phyloP scores from a whole-genome alignment of 2,329 filamentous ascomycete genomes.

The Talaromyces funiculosus region DNA sequence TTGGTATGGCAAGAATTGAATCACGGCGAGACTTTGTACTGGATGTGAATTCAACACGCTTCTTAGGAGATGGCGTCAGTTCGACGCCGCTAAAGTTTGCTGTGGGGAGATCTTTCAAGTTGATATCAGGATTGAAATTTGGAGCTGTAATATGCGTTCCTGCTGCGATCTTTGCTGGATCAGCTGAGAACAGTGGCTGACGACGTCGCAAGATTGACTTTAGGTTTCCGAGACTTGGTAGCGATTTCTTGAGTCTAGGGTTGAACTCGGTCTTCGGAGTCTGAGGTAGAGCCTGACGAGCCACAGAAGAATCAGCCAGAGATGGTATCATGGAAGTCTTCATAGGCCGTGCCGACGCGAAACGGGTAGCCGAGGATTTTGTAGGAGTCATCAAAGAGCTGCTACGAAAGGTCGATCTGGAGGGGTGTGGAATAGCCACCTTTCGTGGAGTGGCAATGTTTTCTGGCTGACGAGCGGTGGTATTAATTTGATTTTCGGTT shows the following conservation, averaged over 20 bases:
- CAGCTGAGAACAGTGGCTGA: constrained; percentile 54
- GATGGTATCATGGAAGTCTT: constrained; percentile 53
- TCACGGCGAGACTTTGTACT: constrained; percentile 52
- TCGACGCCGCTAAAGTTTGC: constrained; percentile 32
- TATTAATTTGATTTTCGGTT: constrained; percentile 62
- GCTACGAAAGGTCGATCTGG: constrained; percentile 36
- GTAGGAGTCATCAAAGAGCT: constrained; percentile 69
- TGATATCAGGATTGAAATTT: constrained; percentile 46
- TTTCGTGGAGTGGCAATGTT: constrained; percentile 19
- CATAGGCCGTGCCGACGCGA: constrained; percentile 51
- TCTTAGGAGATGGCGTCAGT: constrained; percentile 67
- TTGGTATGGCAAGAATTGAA: constrained; percentile 34
- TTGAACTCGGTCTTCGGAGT: constrained; percentile 45
- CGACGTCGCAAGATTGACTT: constrained; percentile 60
- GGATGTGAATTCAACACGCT: constrained; percentile 76
- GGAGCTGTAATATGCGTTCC: constrained; percentile 49
- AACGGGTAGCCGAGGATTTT: constrained; percentile 64
- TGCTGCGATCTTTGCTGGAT: constrained; percentile 54
- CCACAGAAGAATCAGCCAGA: constrained; percentile 46
- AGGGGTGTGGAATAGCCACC: constrained; percentile 19
- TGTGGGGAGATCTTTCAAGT: constrained; percentile 33
- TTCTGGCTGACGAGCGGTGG: constrained; percentile 47
- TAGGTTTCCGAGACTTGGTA: constrained; percentile 50
- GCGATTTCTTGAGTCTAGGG: constrained; percentile 34
- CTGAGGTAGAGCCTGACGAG: constrained; percentile 45